Percentiles rank a stretch among this genome's conserved stretches.
phyloP scores from a whole-genome alignment of 176 grass and related monocot genomes.

The Poa annua region DNA sequence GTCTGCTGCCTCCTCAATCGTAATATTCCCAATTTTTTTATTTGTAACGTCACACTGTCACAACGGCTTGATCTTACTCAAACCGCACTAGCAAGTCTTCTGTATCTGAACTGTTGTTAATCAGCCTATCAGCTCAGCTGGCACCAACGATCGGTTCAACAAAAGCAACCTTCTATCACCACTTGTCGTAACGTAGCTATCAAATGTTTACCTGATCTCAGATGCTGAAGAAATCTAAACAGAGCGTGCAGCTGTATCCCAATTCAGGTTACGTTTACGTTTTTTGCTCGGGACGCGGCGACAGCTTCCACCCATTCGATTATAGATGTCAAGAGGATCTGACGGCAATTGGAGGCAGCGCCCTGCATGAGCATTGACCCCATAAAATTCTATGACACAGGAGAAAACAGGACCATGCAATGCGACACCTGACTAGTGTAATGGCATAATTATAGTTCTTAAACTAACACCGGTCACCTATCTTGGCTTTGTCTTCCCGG shows the following conservation, averaged over 20 bases:
- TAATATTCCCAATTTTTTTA: not conserved
- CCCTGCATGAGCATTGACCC: not conserved
- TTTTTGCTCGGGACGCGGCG: not conserved
- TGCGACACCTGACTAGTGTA: not conserved
- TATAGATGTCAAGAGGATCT: not conserved
- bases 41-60: not conserved
- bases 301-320: not conserved
- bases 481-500: slow-evolving; percentile 10
- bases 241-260: slow-evolving; percentile 1
- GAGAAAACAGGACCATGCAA: slow-evolving; percentile 11
- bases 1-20: not conserved
- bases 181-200: slow-evolving; percentile 22
- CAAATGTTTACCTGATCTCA: not conserved
- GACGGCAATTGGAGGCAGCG: not conserved
- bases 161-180: slow-evolving; percentile 8
- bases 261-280: not conserved
- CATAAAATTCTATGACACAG: not conserved
- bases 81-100: not conserved
- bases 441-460: not conserved
- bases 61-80: slow-evolving; percentile 23
- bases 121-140: not conserved
- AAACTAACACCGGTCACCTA: not conserved
- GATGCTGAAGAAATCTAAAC: not conserved
- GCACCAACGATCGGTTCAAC: not conserved
- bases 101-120: slow-evolving; percentile 12